A percentile compares a stretch with the other conserved stretches of the same genome.
phyloP scores from a whole-genome alignment of 176 grass and related monocot genomes.

The Elymus sibiricus region DNA sequence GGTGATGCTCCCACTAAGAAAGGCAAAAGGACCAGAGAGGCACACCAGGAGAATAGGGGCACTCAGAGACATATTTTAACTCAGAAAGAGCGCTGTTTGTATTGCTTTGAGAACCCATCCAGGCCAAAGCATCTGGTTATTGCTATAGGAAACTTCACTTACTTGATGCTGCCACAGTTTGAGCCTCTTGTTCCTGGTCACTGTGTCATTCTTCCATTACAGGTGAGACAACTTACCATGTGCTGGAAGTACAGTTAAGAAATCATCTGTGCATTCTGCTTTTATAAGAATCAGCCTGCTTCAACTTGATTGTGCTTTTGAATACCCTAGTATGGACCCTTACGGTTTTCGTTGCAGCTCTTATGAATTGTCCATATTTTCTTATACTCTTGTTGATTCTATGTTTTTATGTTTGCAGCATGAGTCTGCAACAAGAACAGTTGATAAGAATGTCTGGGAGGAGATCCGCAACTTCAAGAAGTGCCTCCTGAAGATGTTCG shows the following conservation, averaged over 20 bases:
- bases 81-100: slow-evolving; percentile 84
- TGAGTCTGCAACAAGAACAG: slow-evolving; percentile 72
- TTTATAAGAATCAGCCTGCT: neutral
- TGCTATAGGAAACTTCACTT: slow-evolving; percentile 92
- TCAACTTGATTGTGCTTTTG: neutral
- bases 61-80: slow-evolving; percentile 40
- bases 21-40: slow-evolving; percentile 50
- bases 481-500: slow-evolving; percentile 84
- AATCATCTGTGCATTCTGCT: neutral
- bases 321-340: neutral
- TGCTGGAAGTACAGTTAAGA: neutral
- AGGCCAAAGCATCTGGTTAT: slow-evolving; percentile 94
- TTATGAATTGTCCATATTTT: slow-evolving; percentile 5
- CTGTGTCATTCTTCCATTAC: slow-evolving; percentile 86
- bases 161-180: slow-evolving; percentile 85
- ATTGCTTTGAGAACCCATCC: slow-evolving; percentile 95
- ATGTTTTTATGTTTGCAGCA: slow-evolving; percentile 55
- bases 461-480: slow-evolving; percentile 99
- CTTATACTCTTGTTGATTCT: slow-evolving; percentile 1
- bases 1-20: slow-evolving; percentile 76
- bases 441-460: slow-evolving; percentile 80
- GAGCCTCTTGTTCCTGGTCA: slow-evolving; percentile 79
- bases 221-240: slow-evolving; percentile 50
- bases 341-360: neutral
- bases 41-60: slow-evolving; percentile 37